Conservation (phyloP, 495 filamentous ascomycete species). For the Thermochaetoides thermophila region DNA sequence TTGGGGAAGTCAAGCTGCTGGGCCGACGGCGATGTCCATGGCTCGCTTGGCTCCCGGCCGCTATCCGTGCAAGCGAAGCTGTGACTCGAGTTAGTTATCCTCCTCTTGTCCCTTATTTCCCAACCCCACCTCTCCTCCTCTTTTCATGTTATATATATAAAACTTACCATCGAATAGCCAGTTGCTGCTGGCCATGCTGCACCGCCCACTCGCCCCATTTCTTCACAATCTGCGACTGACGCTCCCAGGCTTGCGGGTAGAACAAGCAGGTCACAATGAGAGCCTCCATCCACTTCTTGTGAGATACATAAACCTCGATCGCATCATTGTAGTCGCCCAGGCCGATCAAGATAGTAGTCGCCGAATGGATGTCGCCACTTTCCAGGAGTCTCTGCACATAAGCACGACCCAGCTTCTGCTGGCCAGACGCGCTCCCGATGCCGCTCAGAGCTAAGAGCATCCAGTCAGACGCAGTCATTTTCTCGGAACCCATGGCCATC, state of each 20-base stretch:
- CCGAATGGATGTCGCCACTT: slow-evolving; percentile 79
- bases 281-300: slow-evolving; percentile 82
- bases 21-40: slow-evolving; percentile 72
- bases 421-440: slow-evolving; percentile 64
- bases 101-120: too few species aligned
- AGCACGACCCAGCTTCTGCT: slow-evolving; percentile 79
- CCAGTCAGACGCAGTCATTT: slow-evolving; percentile 85
- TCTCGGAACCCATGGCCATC: slow-evolving; percentile 64
- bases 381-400: slow-evolving; percentile 86
- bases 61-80: slow-evolving; percentile 74
- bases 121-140: background rate
- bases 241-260: slow-evolving; percentile 71
- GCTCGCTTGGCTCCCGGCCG: slow-evolving; percentile 55
- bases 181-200: slow-evolving; percentile 67
- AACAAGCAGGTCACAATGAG: slow-evolving; percentile 64
- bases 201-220: slow-evolving; percentile 94
- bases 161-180: slow-evolving; percentile 76
- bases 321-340: slow-evolving; percentile 90
- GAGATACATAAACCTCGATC: slow-evolving; percentile 90
- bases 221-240: slow-evolving; percentile 70
- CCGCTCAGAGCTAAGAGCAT: slow-evolving; percentile 89
- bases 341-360: slow-evolving; percentile 79
- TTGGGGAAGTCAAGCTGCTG: slow-evolving; percentile 47
- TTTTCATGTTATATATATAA: too few species aligned
- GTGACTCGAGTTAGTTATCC: too few species aligned